Evolutionary conservation across 345 rosid genomes (phyloP).

Genomic region (Lumnitzera racemosa): DNA sequence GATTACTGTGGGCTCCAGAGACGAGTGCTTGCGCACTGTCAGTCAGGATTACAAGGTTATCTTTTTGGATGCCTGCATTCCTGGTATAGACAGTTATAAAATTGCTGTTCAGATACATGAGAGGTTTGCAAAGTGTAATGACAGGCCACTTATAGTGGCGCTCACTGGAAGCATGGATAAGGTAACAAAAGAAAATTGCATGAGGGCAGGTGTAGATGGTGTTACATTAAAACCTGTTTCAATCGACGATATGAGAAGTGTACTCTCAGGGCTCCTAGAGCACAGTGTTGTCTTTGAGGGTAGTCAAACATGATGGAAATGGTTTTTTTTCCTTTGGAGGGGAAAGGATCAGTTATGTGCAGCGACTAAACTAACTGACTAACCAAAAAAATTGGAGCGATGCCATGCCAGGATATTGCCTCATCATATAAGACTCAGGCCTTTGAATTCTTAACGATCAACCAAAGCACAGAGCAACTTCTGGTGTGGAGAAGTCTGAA

Average conservation of each 20-base stretch:
- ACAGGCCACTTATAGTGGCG: slow-evolving; percentile 79
- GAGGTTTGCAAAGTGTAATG: slow-evolving; percentile 57
- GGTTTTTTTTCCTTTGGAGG: no score
- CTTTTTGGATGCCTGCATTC: slow-evolving; percentile 61
- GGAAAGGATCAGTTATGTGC: no score
- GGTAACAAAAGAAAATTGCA: slow-evolving; percentile 67
- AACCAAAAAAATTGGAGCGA: no score
- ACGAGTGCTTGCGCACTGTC: slow-evolving; percentile 59
- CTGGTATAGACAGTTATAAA: slow-evolving; percentile 55
- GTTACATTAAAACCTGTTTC: slow-evolving; percentile 70
- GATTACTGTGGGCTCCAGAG: slow-evolving; percentile 54
- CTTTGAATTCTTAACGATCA: no score
- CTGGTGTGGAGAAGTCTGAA: no score
- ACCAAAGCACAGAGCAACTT: no score
- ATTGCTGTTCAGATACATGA: slow-evolving; percentile 50
- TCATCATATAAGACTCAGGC: no score
- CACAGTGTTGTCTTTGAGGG: slow-evolving; percentile 44
- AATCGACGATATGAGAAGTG: slow-evolving; percentile 74
- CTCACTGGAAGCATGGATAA: slow-evolving; percentile 70
- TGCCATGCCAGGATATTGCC: no score
- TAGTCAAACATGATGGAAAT: neutral
- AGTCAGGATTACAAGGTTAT: slow-evolving; percentile 77
- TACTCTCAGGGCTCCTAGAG: slow-evolving; percentile 65
- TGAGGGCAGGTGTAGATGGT: slow-evolving; percentile 80
- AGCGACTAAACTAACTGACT: no score